These are phyloP conservation scores for Epichloe sibirici DNA, from an alignment of 2,329 filamentous ascomycete genomes.

Conservation along the genomic window DNA sequence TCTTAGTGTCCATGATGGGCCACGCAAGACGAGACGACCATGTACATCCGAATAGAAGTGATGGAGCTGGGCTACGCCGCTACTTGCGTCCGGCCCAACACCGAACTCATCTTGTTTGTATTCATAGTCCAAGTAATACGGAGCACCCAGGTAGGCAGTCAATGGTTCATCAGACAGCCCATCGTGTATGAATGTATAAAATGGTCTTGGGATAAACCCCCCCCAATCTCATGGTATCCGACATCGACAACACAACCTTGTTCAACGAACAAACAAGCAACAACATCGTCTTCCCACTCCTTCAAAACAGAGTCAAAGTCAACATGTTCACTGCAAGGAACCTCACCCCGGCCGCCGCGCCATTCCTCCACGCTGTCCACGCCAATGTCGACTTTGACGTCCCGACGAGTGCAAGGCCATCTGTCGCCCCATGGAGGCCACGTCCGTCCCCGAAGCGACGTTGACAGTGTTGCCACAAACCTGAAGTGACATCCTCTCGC, in stretches of 20 bases:
- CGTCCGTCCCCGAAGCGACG: slow-evolving; percentile 17
- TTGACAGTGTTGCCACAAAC: slow-evolving; percentile 8
- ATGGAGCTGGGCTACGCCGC: background rate
- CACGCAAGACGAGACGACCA: background rate
- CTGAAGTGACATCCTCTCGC: no score
- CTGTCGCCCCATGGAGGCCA: slow-evolving; percentile 26
- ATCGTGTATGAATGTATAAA: background rate
- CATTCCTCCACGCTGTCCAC: slow-evolving; percentile 16
- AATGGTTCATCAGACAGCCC: background rate
- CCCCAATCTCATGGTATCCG: background rate
- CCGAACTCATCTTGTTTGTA: no score
- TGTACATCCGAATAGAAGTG: background rate
- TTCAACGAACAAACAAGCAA: background rate
- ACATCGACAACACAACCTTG: background rate
- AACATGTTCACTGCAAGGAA: slow-evolving; percentile 18
- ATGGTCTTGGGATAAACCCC: background rate
- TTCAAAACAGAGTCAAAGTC: background rate
- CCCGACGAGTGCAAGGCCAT: slow-evolving; percentile 23
- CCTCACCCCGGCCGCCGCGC: slow-evolving; percentile 17
- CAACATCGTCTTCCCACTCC: no score
- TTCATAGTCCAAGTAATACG: no score
- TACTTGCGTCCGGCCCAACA: background rate
- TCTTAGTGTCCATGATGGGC: background rate
- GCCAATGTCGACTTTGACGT: slow-evolving; percentile 23
- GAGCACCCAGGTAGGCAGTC: no score